phyloP scores from a whole-genome alignment of 257 asterid species.

The Fraxinus cuspidata region DNA sequence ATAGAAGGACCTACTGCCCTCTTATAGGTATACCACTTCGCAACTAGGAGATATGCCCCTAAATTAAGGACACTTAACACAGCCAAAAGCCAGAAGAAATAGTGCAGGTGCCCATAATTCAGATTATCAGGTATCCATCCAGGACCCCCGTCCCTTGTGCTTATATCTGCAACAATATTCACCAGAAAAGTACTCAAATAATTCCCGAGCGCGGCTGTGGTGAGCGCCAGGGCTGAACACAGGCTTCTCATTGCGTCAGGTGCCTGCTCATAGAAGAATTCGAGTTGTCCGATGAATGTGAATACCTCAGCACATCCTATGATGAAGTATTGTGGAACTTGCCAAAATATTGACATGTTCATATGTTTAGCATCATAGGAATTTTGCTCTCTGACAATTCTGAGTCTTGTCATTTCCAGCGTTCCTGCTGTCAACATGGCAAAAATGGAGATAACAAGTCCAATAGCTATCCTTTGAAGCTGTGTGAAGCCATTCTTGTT shows the following conservation, averaged over 20 bases:
- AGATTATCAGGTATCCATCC: conserved; percentile 74
- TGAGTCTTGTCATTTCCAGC: conserved; percentile 46
- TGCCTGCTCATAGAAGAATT: conserved; percentile 67
- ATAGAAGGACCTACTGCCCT: conserved; percentile 21
- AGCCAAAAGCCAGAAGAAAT: conserved; percentile 70
- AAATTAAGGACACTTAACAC: conserved; percentile 51
- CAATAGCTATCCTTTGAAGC: conserved; percentile 64
- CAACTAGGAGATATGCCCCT: conserved; percentile 45
- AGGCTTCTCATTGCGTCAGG: conserved; percentile 71
- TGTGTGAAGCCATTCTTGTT: conserved; percentile 66
- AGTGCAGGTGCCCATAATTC: conserved; percentile 55
- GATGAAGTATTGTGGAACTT: conserved; percentile 66
- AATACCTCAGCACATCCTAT: conserved; percentile 74
- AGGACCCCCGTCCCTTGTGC: conserved; percentile 45
- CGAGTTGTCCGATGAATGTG: conserved; percentile 56
- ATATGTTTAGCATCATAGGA: conserved; percentile 42
- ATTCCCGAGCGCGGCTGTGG: conserved; percentile 57
- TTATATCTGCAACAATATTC: conserved; percentile 45
- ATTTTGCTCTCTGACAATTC: conserved; percentile 33
- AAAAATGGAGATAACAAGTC: conserved; percentile 53
- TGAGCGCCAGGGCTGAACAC: conserved; percentile 59
- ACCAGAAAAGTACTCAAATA: conserved; percentile 60
- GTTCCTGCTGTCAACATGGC: conserved; percentile 57
- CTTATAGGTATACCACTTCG: conserved; percentile 55
- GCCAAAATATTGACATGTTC: conserved; percentile 63